Evolutionary conservation across 148 eudicot species (phyloP), one percentile per base, ranked within the genome.

Genomic region (Polygonum aviculare): DNA sequence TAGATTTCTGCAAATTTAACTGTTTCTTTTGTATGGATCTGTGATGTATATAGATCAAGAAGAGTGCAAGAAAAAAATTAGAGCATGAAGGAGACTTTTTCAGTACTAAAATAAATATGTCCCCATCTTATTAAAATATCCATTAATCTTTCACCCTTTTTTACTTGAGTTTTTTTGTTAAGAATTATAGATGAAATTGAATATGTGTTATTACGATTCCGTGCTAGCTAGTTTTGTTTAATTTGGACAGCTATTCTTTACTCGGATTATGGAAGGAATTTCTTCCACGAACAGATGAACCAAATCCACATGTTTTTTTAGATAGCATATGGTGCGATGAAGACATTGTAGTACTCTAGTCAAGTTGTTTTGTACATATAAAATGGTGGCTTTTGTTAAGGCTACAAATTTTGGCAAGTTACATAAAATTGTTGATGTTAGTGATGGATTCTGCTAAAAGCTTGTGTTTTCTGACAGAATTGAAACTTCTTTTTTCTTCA

Each of bases 401-500:
- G 10, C 31, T 57, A 7, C 31, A 18, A 57, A 21, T 57, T 57
- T 8, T 57, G 11, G 7, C 35, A 71, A 71, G 12, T 41, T 71
- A 15, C 3, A 22, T 57, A 33, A 0, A 57, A 8, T 57, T 57
- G 16, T 51, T 57, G 22, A 22, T 57, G 33, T 8, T n/a, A 3
- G 33, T 63, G 70, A 67, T 35, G 41, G 44, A 15, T 36, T 15
- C 19, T 33, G 44, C 45, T 14, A 35, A 35, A 36, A 36, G 19
- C 45, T 60, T 14, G 45, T 67, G 19, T 1, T 2, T 67, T 67
- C 55, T 74, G 21, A 26, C 44, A 41, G 11, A 60, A 76, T 6
- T 47, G 41, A 14, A 48, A n/a, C 33, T 60, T 40, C 26, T 73
- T 59, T 67, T 7, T 54, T 72, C 79, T 76, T 80, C 92, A 96